Conservation (phyloP, 2,329 filamentous ascomycete species). For the Monosporascus ibericus region DNA sequence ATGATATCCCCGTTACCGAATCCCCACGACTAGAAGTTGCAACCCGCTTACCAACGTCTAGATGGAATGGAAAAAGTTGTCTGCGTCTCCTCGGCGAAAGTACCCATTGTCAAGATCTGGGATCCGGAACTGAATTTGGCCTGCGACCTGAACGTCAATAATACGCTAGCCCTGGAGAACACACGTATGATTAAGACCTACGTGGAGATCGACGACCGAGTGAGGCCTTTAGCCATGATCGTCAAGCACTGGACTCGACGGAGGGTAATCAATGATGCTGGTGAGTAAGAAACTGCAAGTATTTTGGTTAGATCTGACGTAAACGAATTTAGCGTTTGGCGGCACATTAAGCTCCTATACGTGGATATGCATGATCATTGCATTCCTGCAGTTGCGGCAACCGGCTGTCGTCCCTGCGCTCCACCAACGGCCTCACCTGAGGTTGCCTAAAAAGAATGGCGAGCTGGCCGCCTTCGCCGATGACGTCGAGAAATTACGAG, state of each 20-base stretch:
- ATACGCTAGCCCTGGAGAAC: constrained; percentile 88
- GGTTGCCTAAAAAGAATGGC: constrained; percentile 56
- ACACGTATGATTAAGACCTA: constrained; percentile 98
- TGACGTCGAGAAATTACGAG: constrained; percentile 66
- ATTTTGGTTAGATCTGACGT: background rate
- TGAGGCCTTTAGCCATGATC: constrained; percentile 90
- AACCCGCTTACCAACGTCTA: constrained; percentile 37
- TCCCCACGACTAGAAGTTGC: background rate
- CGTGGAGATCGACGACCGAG: constrained; percentile 84
- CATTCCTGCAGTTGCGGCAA: constrained; percentile 82
- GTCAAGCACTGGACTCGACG: constrained; percentile 96
- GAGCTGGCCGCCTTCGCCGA: constrained; percentile 77
- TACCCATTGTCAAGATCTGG: constrained; percentile 98
- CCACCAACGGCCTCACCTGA: constrained; percentile 65
- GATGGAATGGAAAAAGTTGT: constrained; percentile 96
- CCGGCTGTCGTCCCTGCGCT: constrained; percentile 81
- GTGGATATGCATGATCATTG: constrained; percentile 98
- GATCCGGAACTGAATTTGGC: constrained; percentile 85
- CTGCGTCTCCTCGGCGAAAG: constrained; percentile 90
- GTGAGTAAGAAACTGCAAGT: constrained; percentile 44
- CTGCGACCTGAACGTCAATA: constrained; percentile 99
- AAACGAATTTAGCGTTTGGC: constrained; percentile 61
- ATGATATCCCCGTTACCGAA: constrained; percentile 33
- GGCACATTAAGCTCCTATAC: constrained; percentile 97
- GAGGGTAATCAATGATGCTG: constrained; percentile 91